phyloP scores from a whole-genome alignment of 345 rosid genomes.

The Corchorus capsularis region DNA sequence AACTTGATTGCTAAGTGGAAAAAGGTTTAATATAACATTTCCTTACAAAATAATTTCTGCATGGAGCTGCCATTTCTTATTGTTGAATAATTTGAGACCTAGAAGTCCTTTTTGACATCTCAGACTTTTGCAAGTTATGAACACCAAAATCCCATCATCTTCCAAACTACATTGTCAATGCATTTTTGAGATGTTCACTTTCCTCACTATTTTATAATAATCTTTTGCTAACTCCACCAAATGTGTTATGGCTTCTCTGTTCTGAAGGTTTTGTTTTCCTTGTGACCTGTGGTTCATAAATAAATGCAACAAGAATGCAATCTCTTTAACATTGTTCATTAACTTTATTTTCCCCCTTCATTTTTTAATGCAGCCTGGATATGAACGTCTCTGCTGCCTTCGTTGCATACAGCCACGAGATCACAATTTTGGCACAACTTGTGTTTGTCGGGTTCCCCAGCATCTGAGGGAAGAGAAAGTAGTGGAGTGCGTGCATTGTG shows the following conservation, averaged over 20 bases:
- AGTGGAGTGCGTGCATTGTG: slow-evolving; percentile 83
- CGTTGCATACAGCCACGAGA: slow-evolving; percentile 85
- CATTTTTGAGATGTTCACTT: not conserved
- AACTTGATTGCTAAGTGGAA: slow-evolving; percentile 77
- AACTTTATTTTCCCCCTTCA: not conserved
- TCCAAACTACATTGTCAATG: not conserved
- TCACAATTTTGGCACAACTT: slow-evolving; percentile 83
- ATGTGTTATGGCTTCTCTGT: not conserved
- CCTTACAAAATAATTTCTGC: not conserved
- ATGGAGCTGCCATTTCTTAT: not conserved
- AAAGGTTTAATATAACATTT: slow-evolving; percentile 31
- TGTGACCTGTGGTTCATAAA: not conserved
- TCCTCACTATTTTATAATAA: not conserved
- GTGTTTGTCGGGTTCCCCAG: slow-evolving; percentile 80
- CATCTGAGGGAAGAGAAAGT: slow-evolving; percentile 83
- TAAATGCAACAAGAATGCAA: not conserved
- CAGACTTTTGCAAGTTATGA: not conserved
- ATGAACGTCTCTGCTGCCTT: slow-evolving; percentile 83
- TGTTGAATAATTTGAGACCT: not conserved
- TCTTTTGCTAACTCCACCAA: not conserved
- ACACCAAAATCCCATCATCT: not conserved
- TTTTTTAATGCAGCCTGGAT: slow-evolving; percentile 61
- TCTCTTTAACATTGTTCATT: not conserved
- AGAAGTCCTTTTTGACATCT: not conserved
- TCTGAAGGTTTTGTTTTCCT: not conserved